Percentiles rank a stretch among this genome's conserved stretches.
phyloP scores from a whole-genome alignment of 1,139 yeast species.

The Lodderomyces beijingensis region DNA sequence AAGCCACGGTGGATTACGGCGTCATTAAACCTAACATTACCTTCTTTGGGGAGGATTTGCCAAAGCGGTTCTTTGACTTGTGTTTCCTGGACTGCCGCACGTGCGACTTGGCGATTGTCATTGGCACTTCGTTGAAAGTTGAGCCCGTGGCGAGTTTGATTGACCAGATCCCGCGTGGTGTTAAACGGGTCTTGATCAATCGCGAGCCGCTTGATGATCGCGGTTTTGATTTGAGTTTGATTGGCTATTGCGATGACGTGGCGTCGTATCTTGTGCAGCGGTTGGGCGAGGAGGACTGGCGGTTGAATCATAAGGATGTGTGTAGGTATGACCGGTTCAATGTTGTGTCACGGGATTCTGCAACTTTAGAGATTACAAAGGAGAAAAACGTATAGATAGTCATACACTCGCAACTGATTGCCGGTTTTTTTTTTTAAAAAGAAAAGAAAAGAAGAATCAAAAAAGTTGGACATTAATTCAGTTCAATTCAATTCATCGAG shows the following conservation, averaged over 20 bases:
- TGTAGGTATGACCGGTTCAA: too few relatives aligned
- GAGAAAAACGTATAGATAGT: conserved; percentile 13
- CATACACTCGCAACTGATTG: too few relatives aligned
- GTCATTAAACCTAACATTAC: conserved; percentile 89
- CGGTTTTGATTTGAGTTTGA: conserved; percentile 72
- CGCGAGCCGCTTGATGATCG: conserved; percentile 74
- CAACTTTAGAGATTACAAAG: too few relatives aligned
- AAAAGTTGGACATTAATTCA: background rate
- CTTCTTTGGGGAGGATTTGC: conserved; percentile 87
- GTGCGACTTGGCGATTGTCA: conserved; percentile 74
- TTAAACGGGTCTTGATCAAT: conserved; percentile 67
- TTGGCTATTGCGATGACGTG: conserved; percentile 88
- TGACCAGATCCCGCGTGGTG: conserved; percentile 46
- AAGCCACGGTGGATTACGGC: conserved; percentile 46
- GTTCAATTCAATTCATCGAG: conserved; percentile 16
- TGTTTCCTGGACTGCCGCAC: conserved; percentile 62
- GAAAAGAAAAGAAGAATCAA: too few relatives aligned
- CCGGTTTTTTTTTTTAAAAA: too few relatives aligned
- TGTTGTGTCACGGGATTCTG: too few relatives aligned
- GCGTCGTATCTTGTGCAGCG: conserved; percentile 58
- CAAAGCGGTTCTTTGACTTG: conserved; percentile 56
- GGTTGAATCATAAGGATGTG: conserved; percentile 48
- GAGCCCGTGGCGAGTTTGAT: conserved; percentile 82
- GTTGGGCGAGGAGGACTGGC: conserved; percentile 55
- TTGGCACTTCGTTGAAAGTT: conserved; percentile 88